Conservation (phyloP, 805 yeast species). For the Tetrapisispora namnaoensis region DNA sequence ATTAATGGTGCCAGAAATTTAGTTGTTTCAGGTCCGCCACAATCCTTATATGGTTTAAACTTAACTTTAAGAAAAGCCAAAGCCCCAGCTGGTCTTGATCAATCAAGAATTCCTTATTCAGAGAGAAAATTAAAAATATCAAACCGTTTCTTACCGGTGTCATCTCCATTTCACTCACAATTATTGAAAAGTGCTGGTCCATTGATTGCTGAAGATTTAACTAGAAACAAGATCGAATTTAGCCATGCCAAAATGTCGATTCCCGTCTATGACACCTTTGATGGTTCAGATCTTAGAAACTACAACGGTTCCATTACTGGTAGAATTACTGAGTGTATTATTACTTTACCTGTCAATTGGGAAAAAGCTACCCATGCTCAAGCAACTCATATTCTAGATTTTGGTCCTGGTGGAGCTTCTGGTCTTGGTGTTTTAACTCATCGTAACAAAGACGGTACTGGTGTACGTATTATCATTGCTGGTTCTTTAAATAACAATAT, state of each 20-base stretch:
- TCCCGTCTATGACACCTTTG: conserved; percentile 86
- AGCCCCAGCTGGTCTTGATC: conserved; percentile 90
- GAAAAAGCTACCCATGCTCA: conserved; percentile 74
- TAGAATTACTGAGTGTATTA: conserved; percentile 74
- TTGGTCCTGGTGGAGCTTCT: conserved; percentile 98
- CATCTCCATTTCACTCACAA: conserved; percentile 95
- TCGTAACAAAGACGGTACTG: conserved; percentile 97
- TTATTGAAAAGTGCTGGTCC: conserved; percentile 65
- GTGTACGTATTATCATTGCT: conserved; percentile 87
- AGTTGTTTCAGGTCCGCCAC: conserved; percentile 97
- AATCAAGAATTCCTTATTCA: conserved; percentile 85
- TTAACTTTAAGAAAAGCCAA: conserved; percentile 85
- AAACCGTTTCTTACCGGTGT: conserved; percentile 87
- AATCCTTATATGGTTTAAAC: conserved; percentile 91
- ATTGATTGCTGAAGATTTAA: conserved; percentile 56
- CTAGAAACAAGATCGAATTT: conserved; percentile 49
- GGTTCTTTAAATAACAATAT: conserved; percentile 70
- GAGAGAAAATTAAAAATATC: conserved; percentile 92
- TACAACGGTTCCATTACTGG: conserved; percentile 45
- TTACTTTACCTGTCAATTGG: conserved; percentile 89
- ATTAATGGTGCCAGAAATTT: conserved; percentile 92
- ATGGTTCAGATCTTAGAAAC: conserved; percentile 68
- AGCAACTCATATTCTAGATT: conserved; percentile 86
- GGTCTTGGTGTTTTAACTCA: conserved; percentile 95
- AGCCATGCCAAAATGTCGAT: conserved; percentile 47